Conservation (phyloP, 2,329 filamentous ascomycete genomes). For the Alternaria postmessia region DNA sequence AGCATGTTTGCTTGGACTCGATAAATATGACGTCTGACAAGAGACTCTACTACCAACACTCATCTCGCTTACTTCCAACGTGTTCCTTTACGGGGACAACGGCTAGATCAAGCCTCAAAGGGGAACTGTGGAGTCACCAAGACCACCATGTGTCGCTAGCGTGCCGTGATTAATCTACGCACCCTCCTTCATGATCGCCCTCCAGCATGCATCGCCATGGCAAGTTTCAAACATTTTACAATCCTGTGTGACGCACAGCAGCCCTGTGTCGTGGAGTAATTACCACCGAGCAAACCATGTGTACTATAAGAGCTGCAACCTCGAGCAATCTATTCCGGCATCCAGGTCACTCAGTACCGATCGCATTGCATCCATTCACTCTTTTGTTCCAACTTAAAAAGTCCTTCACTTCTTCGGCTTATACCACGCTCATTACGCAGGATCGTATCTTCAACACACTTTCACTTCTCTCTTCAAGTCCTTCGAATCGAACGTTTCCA, state of each 20-base stretch:
- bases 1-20: not conserved
- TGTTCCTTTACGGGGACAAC: slow-evolving; percentile 3
- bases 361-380: slow-evolving; percentile 21
- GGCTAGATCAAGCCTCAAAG: slow-evolving; percentile 13
- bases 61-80: slow-evolving; percentile 6
- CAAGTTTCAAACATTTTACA: slow-evolving; percentile 29
- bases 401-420: slow-evolving; percentile 11
- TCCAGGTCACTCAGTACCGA: slow-evolving; percentile 27
- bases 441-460: slow-evolving; percentile 4
- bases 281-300: slow-evolving; percentile 9
- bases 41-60: not conserved
- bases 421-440: slow-evolving; percentile 16
- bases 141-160: slow-evolving; percentile 27
- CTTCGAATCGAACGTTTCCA: slow-evolving; percentile 2
- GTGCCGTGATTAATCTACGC: slow-evolving; percentile 44
- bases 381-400: slow-evolving; percentile 22
- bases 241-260: slow-evolving; percentile 13
- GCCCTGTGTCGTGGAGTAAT: slow-evolving; percentile 29
- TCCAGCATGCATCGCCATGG: slow-evolving; percentile 27
- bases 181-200: slow-evolving; percentile 35
- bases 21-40: not conserved
- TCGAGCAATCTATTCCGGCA: slow-evolving; percentile 31
- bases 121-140: slow-evolving; percentile 14
- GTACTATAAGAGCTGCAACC: slow-evolving; percentile 28
- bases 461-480: slow-evolving; percentile 11